Percentiles rank a stretch among this genome's conserved stretches.
Evolutionary conservation across 306 rosid genomes (phyloP).

Genomic region (Malus sieversii): DNA sequence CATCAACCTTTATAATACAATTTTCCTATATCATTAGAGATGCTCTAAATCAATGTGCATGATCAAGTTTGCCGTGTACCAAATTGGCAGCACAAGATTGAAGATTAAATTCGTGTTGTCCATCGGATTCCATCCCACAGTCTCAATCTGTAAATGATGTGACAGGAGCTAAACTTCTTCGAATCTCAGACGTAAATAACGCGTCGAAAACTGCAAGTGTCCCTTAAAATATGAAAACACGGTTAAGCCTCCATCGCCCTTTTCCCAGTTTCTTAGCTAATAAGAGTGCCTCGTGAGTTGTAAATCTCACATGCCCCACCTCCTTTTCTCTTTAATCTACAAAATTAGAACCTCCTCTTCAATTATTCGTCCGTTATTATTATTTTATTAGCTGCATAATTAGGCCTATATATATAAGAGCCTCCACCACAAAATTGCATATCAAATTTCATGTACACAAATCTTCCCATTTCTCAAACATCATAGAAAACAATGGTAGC

Average conservation of each 20-base stretch:
- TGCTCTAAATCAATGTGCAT: background rate
- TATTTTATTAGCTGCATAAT: background rate
- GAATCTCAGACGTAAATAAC: background rate
- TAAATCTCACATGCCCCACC: background rate
- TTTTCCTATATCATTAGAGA: no score
- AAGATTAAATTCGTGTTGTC: no score
- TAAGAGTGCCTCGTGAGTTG: background rate
- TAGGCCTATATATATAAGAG: background rate
- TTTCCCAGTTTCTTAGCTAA: background rate
- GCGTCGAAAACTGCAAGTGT: background rate
- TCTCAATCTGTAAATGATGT: background rate
- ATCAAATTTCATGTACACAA: background rate
- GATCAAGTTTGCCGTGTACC: background rate
- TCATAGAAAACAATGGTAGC: conserved; percentile 15
- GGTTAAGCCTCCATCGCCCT: background rate
- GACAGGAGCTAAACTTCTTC: background rate
- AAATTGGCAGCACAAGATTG: background rate
- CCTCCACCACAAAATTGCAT: background rate
- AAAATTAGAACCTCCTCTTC: background rate
- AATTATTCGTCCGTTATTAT: background rate
- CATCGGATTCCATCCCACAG: background rate
- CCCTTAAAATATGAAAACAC: background rate
- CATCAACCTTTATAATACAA: no score
- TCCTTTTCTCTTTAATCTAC: background rate
- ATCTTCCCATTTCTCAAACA: background rate